These are phyloP conservation scores for Neofusicoccum cordaticola DNA, from an alignment of 2,329 filamentous ascomycete species.

Conservation along the genomic window DNA sequence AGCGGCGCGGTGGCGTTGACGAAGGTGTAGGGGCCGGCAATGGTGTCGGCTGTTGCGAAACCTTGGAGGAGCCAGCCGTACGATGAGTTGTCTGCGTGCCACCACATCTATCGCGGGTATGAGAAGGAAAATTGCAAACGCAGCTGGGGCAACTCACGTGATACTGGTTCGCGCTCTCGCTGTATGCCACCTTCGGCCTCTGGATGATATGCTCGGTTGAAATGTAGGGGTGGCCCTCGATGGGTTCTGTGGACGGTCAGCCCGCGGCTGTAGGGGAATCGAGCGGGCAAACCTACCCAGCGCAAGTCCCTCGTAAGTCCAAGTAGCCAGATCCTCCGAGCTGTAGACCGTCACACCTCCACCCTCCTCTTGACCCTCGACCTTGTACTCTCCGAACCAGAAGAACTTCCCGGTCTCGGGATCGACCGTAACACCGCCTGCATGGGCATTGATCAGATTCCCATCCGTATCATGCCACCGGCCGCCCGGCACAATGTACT, in stretches of 20 bases:
- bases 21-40: slow-evolving; percentile 55
- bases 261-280: background rate
- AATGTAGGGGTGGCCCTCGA: slow-evolving; percentile 56
- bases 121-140: background rate
- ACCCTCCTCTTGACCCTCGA: slow-evolving; percentile 56
- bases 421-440: slow-evolving; percentile 55
- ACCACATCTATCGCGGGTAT: slow-evolving; percentile 52
- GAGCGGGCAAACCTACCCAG: slow-evolving; percentile 40
- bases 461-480: slow-evolving; percentile 61
- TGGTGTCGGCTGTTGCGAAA: slow-evolving; percentile 52
- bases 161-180: slow-evolving; percentile 53
- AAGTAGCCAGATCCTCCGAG: slow-evolving; percentile 59
- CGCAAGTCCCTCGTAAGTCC: slow-evolving; percentile 57
- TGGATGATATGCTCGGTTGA: slow-evolving; percentile 58
- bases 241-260: slow-evolving; percentile 38
- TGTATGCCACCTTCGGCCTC: slow-evolving; percentile 61
- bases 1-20: slow-evolving; percentile 54
- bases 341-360: slow-evolving; percentile 61
- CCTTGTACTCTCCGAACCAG: slow-evolving; percentile 63
- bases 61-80: slow-evolving; percentile 59
- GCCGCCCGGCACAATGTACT: slow-evolving; percentile 61
- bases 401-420: slow-evolving; percentile 55
- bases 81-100: slow-evolving; percentile 59
- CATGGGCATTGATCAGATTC: slow-evolving; percentile 61
- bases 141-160: slow-evolving; percentile 30